These are phyloP conservation scores for Magnusiomyces fungicola DNA, from an alignment of 1,139 yeast species.

Conservation along the genomic window DNA sequence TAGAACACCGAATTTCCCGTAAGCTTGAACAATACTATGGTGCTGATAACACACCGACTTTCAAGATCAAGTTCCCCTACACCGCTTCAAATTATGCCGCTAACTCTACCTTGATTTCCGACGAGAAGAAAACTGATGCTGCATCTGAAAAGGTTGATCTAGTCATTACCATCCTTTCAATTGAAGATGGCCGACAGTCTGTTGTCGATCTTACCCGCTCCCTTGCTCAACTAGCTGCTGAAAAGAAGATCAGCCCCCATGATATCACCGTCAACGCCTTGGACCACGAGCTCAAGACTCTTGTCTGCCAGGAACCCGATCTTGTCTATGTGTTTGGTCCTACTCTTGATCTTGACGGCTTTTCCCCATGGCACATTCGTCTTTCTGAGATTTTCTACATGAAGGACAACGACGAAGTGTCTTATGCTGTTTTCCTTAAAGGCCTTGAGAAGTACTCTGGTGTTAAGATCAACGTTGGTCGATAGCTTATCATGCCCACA, in stretches of 20 bases:
- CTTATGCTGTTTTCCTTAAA: slow-evolving; percentile 76
- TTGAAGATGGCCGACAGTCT: slow-evolving; percentile 82
- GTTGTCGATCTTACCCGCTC: slow-evolving; percentile 83
- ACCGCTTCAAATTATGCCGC: slow-evolving; percentile 70
- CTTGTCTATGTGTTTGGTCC: slow-evolving; percentile 81
- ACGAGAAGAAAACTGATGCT: slow-evolving; percentile 37
- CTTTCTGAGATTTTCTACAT: slow-evolving; percentile 88
- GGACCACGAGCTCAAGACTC: slow-evolving; percentile 63
- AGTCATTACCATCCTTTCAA: slow-evolving; percentile 58
- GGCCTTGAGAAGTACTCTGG: slow-evolving; percentile 74
- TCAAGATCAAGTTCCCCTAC: slow-evolving; percentile 36
- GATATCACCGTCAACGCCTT: slow-evolving; percentile 71
- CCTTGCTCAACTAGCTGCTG: slow-evolving; percentile 66
- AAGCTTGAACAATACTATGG: slow-evolving; percentile 73
- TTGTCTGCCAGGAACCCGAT: slow-evolving; percentile 90
- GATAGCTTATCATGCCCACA: slow-evolving; percentile 32
- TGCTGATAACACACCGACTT: slow-evolving; percentile 52
- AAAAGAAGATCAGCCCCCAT: slow-evolving; percentile 51
- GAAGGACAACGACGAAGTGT: slow-evolving; percentile 76
- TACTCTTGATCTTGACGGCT: slow-evolving; percentile 77
- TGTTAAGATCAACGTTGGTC: slow-evolving; percentile 84
- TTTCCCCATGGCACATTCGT: slow-evolving; percentile 97
- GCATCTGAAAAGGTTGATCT: slow-evolving; percentile 38
- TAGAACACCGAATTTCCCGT: slow-evolving; percentile 51
- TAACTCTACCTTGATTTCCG: slow-evolving; percentile 66